Evolutionary conservation across 345 rosid genomes (phyloP).

Genomic region (Eutrema japonicum): DNA sequence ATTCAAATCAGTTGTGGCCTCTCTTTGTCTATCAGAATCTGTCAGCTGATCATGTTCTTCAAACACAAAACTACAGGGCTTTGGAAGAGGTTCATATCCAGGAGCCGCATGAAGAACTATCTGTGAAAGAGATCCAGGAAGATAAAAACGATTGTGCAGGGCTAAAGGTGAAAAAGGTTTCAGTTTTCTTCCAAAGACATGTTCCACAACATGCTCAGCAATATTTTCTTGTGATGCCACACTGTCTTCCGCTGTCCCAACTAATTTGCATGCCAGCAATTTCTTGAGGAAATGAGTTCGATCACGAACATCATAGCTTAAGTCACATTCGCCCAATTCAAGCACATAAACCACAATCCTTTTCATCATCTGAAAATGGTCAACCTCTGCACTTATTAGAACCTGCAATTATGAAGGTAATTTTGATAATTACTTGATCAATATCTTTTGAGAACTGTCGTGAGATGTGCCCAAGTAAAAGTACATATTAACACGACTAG

Average conservation of each 20-base stretch:
- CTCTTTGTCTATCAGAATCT: slow-evolving; percentile 44
- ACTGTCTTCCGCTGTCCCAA: slow-evolving; percentile 51
- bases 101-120: slow-evolving; percentile 99
- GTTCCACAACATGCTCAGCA: slow-evolving; percentile 55
- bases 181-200: slow-evolving; percentile 59
- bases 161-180: slow-evolving; percentile 50
- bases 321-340: slow-evolving; percentile 85
- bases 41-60: slow-evolving; percentile 52
- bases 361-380: slow-evolving; percentile 55
- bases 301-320: slow-evolving; percentile 89
- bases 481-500: slow-evolving; percentile 10
- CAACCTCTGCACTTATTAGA: slow-evolving; percentile 54
- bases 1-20: slow-evolving; percentile 38
- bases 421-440: slow-evolving; percentile 11
- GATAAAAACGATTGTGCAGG: slow-evolving; percentile 68
- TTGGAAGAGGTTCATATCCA: slow-evolving; percentile 98
- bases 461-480: slow-evolving; percentile 13
- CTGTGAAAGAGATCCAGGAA: slow-evolving; percentile 96
- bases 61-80: slow-evolving; percentile 68
- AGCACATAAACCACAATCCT: slow-evolving; percentile 69
- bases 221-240: slow-evolving; percentile 48
- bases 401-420: slow-evolving; percentile 55
- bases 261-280: slow-evolving; percentile 49
- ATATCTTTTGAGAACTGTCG: slow-evolving; percentile 25
- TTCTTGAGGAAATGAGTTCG: slow-evolving; percentile 82